Conservation (phyloP, 495 filamentous ascomycete species). For the Aspergillus diversus region DNA sequence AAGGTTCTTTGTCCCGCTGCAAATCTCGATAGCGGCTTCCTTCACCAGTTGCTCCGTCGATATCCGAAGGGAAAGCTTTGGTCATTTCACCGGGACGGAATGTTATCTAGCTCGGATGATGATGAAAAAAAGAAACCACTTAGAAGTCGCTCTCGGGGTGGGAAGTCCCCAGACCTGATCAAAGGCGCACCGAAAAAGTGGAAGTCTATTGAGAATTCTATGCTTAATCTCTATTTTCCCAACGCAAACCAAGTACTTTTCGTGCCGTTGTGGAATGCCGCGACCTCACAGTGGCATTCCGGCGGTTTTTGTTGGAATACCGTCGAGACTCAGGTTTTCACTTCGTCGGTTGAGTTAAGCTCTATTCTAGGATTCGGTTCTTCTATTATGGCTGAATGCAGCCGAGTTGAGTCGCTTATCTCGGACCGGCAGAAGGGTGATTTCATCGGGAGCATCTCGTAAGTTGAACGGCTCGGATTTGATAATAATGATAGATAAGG, state of each 20-base stretch:
- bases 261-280: conserved; percentile 71
- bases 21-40: conserved; percentile 44
- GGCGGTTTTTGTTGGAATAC: conserved; percentile 68
- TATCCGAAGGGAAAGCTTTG: conserved; percentile 68
- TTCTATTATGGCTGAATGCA: conserved; percentile 70
- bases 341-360: conserved; percentile 45
- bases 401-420: conserved; percentile 59
- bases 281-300: conserved; percentile 68
- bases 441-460: conserved; percentile 75
- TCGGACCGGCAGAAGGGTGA: conserved; percentile 70
- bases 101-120: conserved; percentile 47
- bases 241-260: conserved; percentile 49
- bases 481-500: conserved; percentile 37
- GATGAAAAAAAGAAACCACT: conserved; percentile 33
- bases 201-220: conserved; percentile 44
- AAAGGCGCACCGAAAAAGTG: conserved; percentile 43
- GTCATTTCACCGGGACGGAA: conserved; percentile 61
- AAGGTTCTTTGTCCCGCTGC: conserved; percentile 37
- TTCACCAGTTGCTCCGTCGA: conserved; percentile 56
- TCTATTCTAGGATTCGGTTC: conserved; percentile 67
- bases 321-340: conserved; percentile 46
- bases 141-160: conserved; percentile 19
- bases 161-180: conserved; percentile 34
- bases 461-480: conserved; percentile 24
- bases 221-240: conserved; percentile 52